These are phyloP conservation scores for Barnettozyma californica DNA, from an alignment of 805 yeast species.

Conservation along the genomic window DNA sequence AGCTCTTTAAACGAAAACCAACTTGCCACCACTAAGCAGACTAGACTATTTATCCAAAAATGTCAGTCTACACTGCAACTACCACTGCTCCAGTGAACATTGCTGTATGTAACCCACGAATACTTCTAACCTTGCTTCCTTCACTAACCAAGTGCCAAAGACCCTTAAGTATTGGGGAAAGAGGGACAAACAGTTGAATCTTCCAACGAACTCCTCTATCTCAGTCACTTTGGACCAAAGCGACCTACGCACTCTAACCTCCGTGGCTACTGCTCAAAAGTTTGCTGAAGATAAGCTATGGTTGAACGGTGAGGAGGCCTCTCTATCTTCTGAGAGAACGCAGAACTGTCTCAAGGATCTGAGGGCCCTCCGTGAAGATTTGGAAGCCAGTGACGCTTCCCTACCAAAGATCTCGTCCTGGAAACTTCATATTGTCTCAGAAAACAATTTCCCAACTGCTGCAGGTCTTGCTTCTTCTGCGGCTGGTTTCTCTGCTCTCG, in stretches of 20 bases:
- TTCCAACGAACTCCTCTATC: conserved; percentile 95
- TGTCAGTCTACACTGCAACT: conserved; percentile 65
- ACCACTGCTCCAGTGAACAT: conserved; percentile 96
- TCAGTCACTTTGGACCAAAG: conserved; percentile 90
- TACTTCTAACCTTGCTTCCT: no score
- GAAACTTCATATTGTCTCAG: conserved; percentile 78
- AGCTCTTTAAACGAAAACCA: neutral
- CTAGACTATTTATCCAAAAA: conserved; percentile 14
- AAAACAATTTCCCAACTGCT: conserved; percentile 98
- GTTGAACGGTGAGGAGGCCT: conserved; percentile 82
- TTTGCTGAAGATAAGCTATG: conserved; percentile 66
- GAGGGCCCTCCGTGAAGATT: conserved; percentile 54
- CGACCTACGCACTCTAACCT: conserved; percentile 86
- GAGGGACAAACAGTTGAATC: conserved; percentile 78
- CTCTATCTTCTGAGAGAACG: conserved; percentile 56
- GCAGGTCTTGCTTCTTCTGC: conserved; percentile 98
- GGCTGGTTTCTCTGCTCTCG: conserved; percentile 97
- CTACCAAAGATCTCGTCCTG: conserved; percentile 59
- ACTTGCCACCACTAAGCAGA: neutral
- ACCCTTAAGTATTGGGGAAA: conserved; percentile 99
- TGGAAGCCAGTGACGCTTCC: conserved; percentile 49
- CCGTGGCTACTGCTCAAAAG: conserved; percentile 63
- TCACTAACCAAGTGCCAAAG: conserved; percentile 25
- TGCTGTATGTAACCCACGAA: conserved; percentile 54
- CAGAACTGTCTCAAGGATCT: conserved; percentile 74